Evolutionary conservation across 2,329 filamentous ascomycete species (phyloP).

Genomic region (Cordyceps cateniannulata): DNA sequence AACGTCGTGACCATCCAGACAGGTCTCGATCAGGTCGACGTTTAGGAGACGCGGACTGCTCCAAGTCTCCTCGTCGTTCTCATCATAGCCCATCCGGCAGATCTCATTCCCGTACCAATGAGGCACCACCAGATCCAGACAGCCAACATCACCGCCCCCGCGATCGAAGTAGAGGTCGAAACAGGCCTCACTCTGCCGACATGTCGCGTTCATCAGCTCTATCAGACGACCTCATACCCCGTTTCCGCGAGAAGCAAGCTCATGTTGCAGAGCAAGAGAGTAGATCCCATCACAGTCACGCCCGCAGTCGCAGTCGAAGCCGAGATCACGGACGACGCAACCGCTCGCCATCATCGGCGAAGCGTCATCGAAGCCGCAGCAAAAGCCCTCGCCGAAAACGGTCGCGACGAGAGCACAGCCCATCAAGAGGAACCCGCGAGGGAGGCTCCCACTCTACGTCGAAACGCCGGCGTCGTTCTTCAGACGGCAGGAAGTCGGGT

Average conservation of each 20-base stretch:
- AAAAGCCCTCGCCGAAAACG: conserved; percentile 36
- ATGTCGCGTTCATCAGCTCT: conserved; percentile 23
- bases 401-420: conserved; percentile 29
- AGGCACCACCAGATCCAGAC: conserved; percentile 27
- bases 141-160: conserved; percentile 30
- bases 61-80: conserved; percentile 26
- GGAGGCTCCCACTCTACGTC: conserved; percentile 31
- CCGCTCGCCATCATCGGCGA: conserved; percentile 32
- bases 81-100: conserved; percentile 24
- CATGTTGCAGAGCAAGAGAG: conserved; percentile 25
- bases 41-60: conserved; percentile 25
- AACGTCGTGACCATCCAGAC: conserved; percentile 31
- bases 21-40: conserved; percentile 30
- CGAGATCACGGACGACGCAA: conserved; percentile 24
- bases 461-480: conserved; percentile 26
- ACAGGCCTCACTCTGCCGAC: conserved; percentile 21
- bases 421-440: conserved; percentile 34
- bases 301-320: conserved; percentile 28
- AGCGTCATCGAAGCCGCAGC: conserved; percentile 37
- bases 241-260: conserved; percentile 28
- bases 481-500: conserved; percentile 24
- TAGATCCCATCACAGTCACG: conserved; percentile 28
- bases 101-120: conserved; percentile 27
- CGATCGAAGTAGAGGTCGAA: conserved; percentile 31
- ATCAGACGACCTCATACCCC: conserved; percentile 32